A percentile compares a stretch with the other conserved stretches of the same genome.
Conservation (phyloP, 306 rosid species). For the Chamaecrista fasciculata region DNA sequence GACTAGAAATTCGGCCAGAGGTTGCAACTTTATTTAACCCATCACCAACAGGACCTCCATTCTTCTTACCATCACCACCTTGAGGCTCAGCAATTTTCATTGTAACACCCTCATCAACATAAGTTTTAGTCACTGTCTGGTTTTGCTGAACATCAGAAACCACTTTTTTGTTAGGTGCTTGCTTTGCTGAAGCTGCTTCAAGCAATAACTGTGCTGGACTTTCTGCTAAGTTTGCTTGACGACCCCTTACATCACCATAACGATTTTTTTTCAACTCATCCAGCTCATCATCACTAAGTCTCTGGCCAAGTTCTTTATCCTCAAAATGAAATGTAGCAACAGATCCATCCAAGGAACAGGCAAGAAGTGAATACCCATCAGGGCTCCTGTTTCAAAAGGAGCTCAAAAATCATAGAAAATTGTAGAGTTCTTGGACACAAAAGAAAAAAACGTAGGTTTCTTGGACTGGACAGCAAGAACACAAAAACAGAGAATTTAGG, state of each 20-base stretch:
- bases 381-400: slow-evolving; percentile 80
- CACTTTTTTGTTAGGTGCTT: slow-evolving; percentile 63
- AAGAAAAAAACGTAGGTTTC: too few species aligned
- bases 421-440: too few species aligned
- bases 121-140: slow-evolving; percentile 50
- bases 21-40: slow-evolving; percentile 53
- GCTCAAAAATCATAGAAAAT: slow-evolving; percentile 13
- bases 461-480: too few species aligned
- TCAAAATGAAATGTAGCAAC: slow-evolving; percentile 91
- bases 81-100: slow-evolving; percentile 59
- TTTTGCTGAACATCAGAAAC: slow-evolving; percentile 59
- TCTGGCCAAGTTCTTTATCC: slow-evolving; percentile 82
- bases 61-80: slow-evolving; percentile 59
- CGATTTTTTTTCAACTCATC: slow-evolving; percentile 90
- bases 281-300: slow-evolving; percentile 71
- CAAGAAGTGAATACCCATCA: slow-evolving; percentile 92
- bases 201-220: slow-evolving; percentile 92
- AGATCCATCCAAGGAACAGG: slow-evolving; percentile 98
- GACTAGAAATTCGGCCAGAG: slow-evolving; percentile 66
- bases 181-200: slow-evolving; percentile 87
- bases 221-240: slow-evolving; percentile 86
- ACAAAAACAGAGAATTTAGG: too few species aligned
- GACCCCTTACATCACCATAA: slow-evolving; percentile 88
- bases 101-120: slow-evolving; percentile 38
- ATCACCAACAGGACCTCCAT: slow-evolving; percentile 50